These are phyloP conservation scores for Phytophthora multivora DNA, from an alignment of 352 stramenopile species.

Conservation along the genomic window DNA sequence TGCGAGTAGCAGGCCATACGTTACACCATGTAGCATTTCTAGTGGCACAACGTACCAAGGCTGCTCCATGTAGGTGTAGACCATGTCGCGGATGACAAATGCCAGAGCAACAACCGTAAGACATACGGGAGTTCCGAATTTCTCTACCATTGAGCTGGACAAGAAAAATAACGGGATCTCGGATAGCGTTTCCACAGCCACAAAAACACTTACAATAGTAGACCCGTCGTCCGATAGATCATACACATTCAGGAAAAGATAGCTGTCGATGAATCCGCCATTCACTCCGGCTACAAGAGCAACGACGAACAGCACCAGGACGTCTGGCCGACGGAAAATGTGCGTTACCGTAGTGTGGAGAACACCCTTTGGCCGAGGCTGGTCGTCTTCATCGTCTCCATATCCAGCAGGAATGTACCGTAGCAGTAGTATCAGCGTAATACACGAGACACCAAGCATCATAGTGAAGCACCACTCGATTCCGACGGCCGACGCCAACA, in stretches of 20 bases:
- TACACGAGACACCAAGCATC: conserved; percentile 38
- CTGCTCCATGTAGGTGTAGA: conserved; percentile 58
- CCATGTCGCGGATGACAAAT: conserved; percentile 53
- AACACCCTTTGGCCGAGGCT: conserved; percentile 16
- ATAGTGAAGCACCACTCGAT: conserved; percentile 61
- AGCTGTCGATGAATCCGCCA: conserved; percentile 59
- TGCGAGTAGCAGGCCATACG: conserved; percentile 50
- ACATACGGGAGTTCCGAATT: conserved; percentile 45
- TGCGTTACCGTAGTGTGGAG: conserved; percentile 36
- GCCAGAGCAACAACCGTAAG: conserved; percentile 48
- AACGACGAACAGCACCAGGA: conserved; percentile 51
- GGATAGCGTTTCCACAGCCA: conserved; percentile 56
- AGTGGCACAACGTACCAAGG: conserved; percentile 61
- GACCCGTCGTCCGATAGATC: conserved; percentile 47
- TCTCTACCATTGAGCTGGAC: conserved; percentile 51
- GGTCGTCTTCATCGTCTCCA: conserved; percentile 10
- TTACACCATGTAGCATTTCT: conserved; percentile 62
- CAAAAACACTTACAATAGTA: conserved; percentile 57
- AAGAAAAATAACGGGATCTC: conserved; percentile 67
- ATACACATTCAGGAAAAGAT: conserved; percentile 60
- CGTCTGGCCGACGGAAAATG: conserved; percentile 28
- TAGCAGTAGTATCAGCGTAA: conserved; percentile 46
- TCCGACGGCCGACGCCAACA: conserved; percentile 41
- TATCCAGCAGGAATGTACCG: conserved; percentile 39
- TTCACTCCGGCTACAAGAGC: conserved; percentile 56